Conservation (phyloP, 495 filamentous ascomycete genomes). For the Penicillium canescens region DNA sequence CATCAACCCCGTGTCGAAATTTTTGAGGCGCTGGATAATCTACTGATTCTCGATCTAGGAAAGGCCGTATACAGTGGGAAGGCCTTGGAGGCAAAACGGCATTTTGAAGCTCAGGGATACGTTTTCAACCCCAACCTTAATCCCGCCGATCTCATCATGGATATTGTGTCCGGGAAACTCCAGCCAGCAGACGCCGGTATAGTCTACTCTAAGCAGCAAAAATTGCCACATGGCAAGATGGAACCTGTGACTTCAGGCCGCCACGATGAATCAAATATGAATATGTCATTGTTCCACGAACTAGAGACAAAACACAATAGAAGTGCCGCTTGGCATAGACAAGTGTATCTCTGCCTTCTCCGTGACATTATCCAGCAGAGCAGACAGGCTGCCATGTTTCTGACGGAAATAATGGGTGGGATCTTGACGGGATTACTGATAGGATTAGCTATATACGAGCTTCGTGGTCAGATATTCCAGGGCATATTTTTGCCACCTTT, state of each 20-base stretch:
- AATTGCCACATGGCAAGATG: neutral
- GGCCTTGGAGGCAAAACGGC: conserved; percentile 57
- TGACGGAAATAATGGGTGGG: conserved; percentile 52
- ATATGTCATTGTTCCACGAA: conserved; percentile 48
- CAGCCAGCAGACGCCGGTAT: neutral
- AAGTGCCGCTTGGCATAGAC: conserved; percentile 27
- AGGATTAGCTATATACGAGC: conserved; percentile 48
- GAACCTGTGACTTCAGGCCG: neutral
- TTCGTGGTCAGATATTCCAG: conserved; percentile 52
- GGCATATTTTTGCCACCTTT: conserved; percentile 52
- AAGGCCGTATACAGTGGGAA: conserved; percentile 72
- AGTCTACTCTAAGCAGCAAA: no score
- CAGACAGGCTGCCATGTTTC: conserved; percentile 45
- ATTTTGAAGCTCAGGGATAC: conserved; percentile 75
- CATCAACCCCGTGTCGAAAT: conserved; percentile 78
- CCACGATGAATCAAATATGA: conserved; percentile 54
- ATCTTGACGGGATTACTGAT: conserved; percentile 53
- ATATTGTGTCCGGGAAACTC: conserved; percentile 27
- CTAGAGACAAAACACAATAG: conserved; percentile 13
- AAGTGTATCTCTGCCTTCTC: conserved; percentile 47
- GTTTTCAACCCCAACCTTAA: conserved; percentile 23
- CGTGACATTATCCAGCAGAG: conserved; percentile 57
- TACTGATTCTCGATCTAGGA: conserved; percentile 70
- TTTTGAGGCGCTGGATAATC: conserved; percentile 75
- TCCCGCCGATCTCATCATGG: conserved; percentile 21